Conservation (phyloP, 345 rosid genomes). For the Brassica cretica region DNA sequence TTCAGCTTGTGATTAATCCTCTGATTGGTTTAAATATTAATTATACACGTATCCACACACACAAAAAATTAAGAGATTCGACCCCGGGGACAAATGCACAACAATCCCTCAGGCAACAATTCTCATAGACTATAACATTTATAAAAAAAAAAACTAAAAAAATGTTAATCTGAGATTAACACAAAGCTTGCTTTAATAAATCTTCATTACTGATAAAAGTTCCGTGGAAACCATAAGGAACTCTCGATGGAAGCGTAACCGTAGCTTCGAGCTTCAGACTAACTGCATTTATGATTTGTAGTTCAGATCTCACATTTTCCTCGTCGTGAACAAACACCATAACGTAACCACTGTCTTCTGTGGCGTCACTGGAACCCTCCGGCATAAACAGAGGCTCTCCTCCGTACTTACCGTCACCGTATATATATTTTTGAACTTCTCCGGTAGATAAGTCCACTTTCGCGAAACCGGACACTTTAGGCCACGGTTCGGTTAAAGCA, state of each 20-base stretch:
- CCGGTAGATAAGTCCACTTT: slow-evolving; percentile 70
- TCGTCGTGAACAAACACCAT: slow-evolving; percentile 74
- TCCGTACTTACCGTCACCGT: slow-evolving; percentile 61
- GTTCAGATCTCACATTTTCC: slow-evolving; percentile 63
- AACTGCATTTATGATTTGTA: slow-evolving; percentile 60
- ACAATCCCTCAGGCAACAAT: slow-evolving; percentile 34
- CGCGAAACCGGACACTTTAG: slow-evolving; percentile 84
- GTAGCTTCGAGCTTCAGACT: slow-evolving; percentile 58
- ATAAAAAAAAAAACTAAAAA: neutral
- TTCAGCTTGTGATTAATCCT: neutral
- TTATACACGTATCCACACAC: neutral
- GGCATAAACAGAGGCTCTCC: slow-evolving; percentile 80
- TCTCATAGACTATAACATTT: neutral
- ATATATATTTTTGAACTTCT: slow-evolving; percentile 49
- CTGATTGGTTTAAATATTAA: neutral
- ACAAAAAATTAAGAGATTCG: slow-evolving; percentile 3
- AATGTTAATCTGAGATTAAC: neutral
- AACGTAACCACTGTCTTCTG: slow-evolving; percentile 56
- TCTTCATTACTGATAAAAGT: slow-evolving; percentile 59
- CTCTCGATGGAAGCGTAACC: slow-evolving; percentile 71
- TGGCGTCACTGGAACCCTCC: slow-evolving; percentile 20
- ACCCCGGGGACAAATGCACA: slow-evolving; percentile 57
- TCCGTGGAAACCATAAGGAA: slow-evolving; percentile 88
- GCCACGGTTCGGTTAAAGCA: slow-evolving; percentile 88
- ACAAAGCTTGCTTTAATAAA: slow-evolving; percentile 51